Conservation (phyloP, 192 early-diverging fungal genomes). For the Coemansia sp. region DNA sequence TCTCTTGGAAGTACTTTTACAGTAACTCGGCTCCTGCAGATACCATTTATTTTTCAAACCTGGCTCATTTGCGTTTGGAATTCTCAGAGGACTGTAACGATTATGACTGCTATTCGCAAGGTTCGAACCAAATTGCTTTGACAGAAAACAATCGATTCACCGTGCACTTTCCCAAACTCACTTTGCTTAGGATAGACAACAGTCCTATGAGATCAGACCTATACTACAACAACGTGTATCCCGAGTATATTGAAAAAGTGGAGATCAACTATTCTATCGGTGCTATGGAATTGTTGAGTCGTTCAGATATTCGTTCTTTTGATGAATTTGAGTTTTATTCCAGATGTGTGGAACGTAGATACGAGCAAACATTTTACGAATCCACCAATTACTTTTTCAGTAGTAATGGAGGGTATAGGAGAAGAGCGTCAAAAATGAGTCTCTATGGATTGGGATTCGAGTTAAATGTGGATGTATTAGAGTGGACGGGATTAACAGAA, state of each 20-base stretch:
- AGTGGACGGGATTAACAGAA: neutral
- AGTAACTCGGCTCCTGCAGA: neutral
- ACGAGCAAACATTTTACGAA: neutral
- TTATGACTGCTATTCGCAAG: neutral
- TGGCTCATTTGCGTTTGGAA: conserved; percentile 1
- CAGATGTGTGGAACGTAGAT: neutral
- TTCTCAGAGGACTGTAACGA: conserved; percentile 2
- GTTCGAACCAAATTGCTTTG: neutral
- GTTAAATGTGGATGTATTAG: neutral
- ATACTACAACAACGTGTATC: conserved; percentile 2
- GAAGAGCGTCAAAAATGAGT: neutral
- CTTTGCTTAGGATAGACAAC: conserved; percentile 1
- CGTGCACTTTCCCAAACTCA: conserved; percentile 1
- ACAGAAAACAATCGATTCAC: neutral
- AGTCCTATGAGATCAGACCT: neutral
- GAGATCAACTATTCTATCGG: conserved; percentile 3
- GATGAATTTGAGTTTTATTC: conserved; percentile 1
- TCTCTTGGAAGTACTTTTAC: conserved; percentile 5
- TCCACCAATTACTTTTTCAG: conserved; percentile 3
- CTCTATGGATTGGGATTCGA: neutral
- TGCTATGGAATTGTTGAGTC: neutral
- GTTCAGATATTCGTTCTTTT: neutral
- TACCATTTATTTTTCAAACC: neutral
- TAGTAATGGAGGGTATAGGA: too few relatives aligned
- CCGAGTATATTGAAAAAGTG: neutral